Conservation (phyloP, 257 asterid genomes). For the Solanum okadae region DNA sequence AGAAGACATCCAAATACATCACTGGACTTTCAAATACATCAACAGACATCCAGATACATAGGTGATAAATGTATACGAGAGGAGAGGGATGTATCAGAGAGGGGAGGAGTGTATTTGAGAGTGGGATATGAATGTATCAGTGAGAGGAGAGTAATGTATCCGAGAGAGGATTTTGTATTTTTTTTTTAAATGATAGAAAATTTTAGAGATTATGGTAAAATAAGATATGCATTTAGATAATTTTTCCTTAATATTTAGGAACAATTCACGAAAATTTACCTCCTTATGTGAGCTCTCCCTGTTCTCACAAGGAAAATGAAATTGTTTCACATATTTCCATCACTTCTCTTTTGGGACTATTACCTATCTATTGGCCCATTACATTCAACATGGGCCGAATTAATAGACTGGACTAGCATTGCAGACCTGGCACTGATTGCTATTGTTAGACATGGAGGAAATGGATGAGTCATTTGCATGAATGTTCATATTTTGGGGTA, state of each 20-base stretch:
- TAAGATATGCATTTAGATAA: not conserved
- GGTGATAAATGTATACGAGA: not conserved
- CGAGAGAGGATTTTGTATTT: too few species aligned
- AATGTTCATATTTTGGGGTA: not conserved
- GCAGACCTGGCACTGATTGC: not conserved
- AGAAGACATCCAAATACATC: too few species aligned
- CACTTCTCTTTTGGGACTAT: not conserved
- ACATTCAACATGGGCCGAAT: not conserved
- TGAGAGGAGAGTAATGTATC: too few species aligned
- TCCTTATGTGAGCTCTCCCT: not conserved
- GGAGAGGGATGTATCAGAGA: not conserved
- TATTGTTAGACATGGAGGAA: too few species aligned
- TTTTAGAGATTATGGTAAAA: too few species aligned
- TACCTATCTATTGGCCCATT: not conserved
- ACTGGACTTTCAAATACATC: too few species aligned
- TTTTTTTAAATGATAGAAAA: too few species aligned
- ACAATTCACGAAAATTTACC: not conserved
- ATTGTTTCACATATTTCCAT: not conserved
- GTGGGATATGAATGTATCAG: not conserved
- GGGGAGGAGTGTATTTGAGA: not conserved
- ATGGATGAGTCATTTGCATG: not conserved
- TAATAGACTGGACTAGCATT: not conserved
- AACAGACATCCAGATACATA: not conserved
- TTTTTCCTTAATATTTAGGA: too few species aligned
- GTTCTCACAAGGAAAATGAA: not conserved